phyloP scores from a whole-genome alignment of 2,329 filamentous ascomycete species.

The Camptophora hylomeconis region DNA sequence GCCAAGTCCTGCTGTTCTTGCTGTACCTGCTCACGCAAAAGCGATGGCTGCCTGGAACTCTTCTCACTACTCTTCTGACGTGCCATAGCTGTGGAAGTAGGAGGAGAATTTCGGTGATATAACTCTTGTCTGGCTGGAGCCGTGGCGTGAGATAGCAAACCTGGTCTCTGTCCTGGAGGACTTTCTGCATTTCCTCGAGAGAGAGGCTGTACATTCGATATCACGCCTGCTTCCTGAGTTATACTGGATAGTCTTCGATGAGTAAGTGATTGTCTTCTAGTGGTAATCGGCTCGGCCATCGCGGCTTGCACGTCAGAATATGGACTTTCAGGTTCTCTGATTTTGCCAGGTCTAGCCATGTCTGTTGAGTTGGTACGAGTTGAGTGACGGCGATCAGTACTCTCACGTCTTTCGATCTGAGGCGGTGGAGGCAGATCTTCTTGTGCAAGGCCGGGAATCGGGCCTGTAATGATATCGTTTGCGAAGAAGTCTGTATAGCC shows the following conservation, averaged over 20 bases:
- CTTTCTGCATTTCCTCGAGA: constrained; percentile 19
- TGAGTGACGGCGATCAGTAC: constrained; percentile 9
- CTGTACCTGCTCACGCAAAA: constrained; percentile 34
- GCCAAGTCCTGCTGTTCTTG: constrained; percentile 23
- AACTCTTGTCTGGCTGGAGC: constrained; percentile 29
- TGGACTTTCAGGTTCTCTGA: constrained; percentile 14
- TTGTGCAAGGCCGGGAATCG: constrained; percentile 68
- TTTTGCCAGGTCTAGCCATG: constrained; percentile 9
- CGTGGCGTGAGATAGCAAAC: constrained; percentile 23
- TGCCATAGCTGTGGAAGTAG: constrained; percentile 38
- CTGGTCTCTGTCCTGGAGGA: constrained; percentile 19
- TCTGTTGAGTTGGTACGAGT: constrained; percentile 14
- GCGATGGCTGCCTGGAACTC: constrained; percentile 24
- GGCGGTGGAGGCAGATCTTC: constrained; percentile 49
- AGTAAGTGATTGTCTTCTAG: constrained; percentile 9
- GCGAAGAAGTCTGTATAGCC: constrained; percentile 77
- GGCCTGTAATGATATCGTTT: constrained; percentile 55
- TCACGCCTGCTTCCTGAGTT: too few species aligned
- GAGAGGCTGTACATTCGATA: constrained; percentile 15
- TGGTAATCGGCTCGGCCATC: constrained; percentile 1
- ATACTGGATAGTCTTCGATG: constrained; percentile 12
- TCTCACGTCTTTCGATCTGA: constrained; percentile 2
- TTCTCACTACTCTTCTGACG: constrained; percentile 44
- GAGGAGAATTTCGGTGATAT: constrained; percentile 20
- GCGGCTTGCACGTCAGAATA: constrained; percentile 11